Evolutionary conservation across 139 green algal genomes (phyloP).

Genomic region (Chlamydomonas incerta): DNA sequence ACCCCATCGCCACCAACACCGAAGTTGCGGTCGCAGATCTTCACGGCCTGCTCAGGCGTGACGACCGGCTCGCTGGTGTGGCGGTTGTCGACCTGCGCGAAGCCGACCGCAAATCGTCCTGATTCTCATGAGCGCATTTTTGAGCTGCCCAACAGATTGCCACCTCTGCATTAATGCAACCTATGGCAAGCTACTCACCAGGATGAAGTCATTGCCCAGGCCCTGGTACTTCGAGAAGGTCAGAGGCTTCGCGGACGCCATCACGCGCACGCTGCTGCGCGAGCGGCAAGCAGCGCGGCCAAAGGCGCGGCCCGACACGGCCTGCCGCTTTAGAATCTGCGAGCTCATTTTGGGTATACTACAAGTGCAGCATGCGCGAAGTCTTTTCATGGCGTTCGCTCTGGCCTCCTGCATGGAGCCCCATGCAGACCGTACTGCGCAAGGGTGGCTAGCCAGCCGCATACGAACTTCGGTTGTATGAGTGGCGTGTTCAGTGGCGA

Average conservation of each 20-base stretch:
- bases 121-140: no score
- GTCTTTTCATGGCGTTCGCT: no score
- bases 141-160: no score
- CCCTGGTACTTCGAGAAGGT: conserved; percentile 98
- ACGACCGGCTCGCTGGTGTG: conserved; percentile 77
- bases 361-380: no score
- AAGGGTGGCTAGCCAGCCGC: no score
- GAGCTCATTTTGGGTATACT: not conserved
- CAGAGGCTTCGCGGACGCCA: not conserved
- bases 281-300: not conserved
- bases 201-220: conserved; percentile 98
- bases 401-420: no score
- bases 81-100: conserved; percentile 92
- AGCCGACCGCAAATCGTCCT: not conserved
- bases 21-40: conserved; percentile 96
- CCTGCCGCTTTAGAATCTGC: not conserved
- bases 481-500: no score
- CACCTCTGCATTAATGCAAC: no score
- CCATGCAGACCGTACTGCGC: no score
- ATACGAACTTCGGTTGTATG: no score
- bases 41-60: conserved; percentile 82
- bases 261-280: not conserved
- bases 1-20: conserved; percentile 96
- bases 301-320: not conserved
- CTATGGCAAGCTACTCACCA: conserved; percentile 76